Evolutionary conservation across 2,329 filamentous ascomycete genomes (phyloP), one percentile per base, ranked within the genome.

Genomic region (Huntiella moniliformis): DNA sequence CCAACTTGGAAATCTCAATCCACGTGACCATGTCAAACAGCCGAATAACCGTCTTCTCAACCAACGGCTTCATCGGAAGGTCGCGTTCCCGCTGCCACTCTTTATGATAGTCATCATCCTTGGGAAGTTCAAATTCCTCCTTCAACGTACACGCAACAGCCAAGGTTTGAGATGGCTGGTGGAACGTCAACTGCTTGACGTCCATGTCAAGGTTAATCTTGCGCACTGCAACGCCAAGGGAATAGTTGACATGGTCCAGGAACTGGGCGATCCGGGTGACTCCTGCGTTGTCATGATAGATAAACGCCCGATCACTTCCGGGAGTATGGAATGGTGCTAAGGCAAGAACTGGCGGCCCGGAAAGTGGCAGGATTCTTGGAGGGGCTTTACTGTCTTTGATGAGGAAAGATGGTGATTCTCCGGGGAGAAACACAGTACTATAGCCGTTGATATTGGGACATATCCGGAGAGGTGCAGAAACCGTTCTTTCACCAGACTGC

Each of bases 31-130:
- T 80, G 52, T 79, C 87, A 46, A 95, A 64, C 11, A 98, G 68
- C 57, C 85, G 86, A 47, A 98, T 61, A 15, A 73, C 68, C 28
- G 83, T 82, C 47, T 76, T 77, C 40, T 82, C 75, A 22, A 79
- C 70, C 50, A 73, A 73, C 0, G 91, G 91, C 43, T 51, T 70
- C 55, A 77, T 70, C 0, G 55, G 48, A 8, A 42, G 17, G 45
- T 68, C 63, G 58, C 79, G 78, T 55, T 92, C 87, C 51, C 74
- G 74, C 16, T 78, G 73, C 75, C 86, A 88, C 51, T 91, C 82
- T 51, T 72, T 71, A 53, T 92, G 82, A 51, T 84, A 77, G 49
- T 93, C 79, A 52, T 87, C 87, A 53, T 94, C 85, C 45, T 82
- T 82, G 1, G 85, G 84, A 16, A 95, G 70, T 58, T 85, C 81